Conservation (phyloP, 257 asterid species). For the Apocynum venetum region DNA sequence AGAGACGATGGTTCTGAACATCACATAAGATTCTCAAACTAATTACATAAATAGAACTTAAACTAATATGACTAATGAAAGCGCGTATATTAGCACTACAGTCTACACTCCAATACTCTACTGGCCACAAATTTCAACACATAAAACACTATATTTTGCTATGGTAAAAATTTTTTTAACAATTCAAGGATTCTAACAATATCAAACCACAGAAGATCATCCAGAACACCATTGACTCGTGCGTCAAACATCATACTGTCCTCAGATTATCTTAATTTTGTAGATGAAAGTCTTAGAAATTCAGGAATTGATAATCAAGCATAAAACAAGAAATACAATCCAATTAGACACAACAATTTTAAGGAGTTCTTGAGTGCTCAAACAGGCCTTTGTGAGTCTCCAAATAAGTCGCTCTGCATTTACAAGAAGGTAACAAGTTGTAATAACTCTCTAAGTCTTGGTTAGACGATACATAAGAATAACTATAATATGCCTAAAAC, state of each 20-base stretch:
- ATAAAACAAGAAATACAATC: not conserved
- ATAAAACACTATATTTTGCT: not conserved
- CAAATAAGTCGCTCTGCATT: not conserved
- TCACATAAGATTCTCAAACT: not conserved
- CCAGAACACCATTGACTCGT: too few relatives aligned
- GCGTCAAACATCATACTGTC: too few relatives aligned
- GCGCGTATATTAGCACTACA: not conserved
- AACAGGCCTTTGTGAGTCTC: not conserved
- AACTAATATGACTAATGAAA: not conserved
- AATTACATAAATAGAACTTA: not conserved
- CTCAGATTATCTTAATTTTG: not conserved
- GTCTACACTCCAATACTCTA: not conserved
- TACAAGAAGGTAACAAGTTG: not conserved
- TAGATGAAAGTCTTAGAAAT: not conserved
- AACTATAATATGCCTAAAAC: not conserved
- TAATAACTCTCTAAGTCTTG: not conserved
- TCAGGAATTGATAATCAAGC: not conserved
- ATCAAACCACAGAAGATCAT: not conserved
- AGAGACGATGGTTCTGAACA: too few relatives aligned
- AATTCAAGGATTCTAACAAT: not conserved
- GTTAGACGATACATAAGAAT: not conserved
- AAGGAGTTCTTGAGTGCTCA: not conserved
- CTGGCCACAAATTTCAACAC: not conserved
- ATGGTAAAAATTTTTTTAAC: not conserved
- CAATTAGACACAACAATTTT: not conserved